phyloP scores from a whole-genome alignment of 805 yeast species.

The Saccharomycopsis microspora region DNA sequence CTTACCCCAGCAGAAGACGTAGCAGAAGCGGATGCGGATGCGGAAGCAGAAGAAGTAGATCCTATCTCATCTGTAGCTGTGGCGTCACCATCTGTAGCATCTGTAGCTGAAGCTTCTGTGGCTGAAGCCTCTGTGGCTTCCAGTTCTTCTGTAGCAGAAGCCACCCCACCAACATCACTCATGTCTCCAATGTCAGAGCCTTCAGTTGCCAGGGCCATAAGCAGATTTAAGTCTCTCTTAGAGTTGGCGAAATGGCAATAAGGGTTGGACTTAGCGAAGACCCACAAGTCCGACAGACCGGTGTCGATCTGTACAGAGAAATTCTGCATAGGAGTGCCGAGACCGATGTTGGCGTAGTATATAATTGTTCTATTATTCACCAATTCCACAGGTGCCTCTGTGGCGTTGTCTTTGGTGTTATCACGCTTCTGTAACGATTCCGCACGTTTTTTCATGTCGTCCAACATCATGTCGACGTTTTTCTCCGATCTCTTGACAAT shows the following conservation, averaged over 20 bases:
- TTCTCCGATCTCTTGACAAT: neutral
- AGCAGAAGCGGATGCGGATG: neutral
- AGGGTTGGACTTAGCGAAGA: conserved; percentile 15
- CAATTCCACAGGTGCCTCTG: conserved; percentile 56
- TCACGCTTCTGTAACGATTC: neutral
- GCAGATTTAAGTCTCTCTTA: neutral
- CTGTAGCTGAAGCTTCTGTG: neutral
- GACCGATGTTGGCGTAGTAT: conserved; percentile 31
- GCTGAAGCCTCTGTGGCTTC: no score
- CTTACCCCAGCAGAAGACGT: conserved; percentile 1
- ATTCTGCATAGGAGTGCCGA: conserved; percentile 28
- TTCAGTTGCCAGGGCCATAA: neutral
- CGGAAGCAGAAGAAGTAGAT: neutral
- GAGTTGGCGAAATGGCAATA: conserved; percentile 1
- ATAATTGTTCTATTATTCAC: conserved; percentile 20
- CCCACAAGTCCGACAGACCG: conserved; percentile 41
- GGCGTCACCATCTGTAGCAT: neutral
- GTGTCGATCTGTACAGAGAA: conserved; percentile 36
- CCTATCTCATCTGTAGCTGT: neutral
- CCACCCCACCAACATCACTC: conserved; percentile 1
- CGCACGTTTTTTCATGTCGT: neutral
- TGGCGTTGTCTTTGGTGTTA: conserved; percentile 71
- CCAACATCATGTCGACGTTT: neutral
- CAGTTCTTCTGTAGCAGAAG: neutral
- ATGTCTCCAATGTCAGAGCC: neutral